Base-by-base conservation (phyloP, 2,329 filamentous ascomycete species). In the Mollisiaceae sp. region DNA sequence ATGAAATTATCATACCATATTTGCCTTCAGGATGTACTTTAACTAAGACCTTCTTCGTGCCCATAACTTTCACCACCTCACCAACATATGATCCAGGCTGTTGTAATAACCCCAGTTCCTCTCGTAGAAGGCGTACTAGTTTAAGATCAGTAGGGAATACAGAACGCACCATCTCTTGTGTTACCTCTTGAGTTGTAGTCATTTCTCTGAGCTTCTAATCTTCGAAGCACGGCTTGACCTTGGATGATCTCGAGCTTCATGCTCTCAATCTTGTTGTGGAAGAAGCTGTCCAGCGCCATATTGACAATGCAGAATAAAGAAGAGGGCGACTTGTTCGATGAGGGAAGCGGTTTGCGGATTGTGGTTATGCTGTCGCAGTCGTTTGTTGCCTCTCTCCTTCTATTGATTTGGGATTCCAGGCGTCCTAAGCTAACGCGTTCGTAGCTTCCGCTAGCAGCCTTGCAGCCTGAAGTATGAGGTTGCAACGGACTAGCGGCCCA, bases 171-270 rank as follows among this genome's bases (percentile, higher is more conserved):
- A 38, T 39, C 27, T 41, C 22, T n/a, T 4, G 18, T 36, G 36
- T 38, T 71, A 80, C 79, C 79, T 78, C 95, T 89, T 67, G 95
- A 98, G 84, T 99, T 99, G 86, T 98, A 98, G 82, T 99, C 95
- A 78, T 99, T 99, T 73, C 95, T 90, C 81, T 99, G 96, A 73
- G 95, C 95, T 85, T 99, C 95, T 74, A 99, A 87, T 77, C 95
- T 89, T 73, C 95, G 91, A 69, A 99, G 85, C 65, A 97, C 93
- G 64, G 95, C 94, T 83, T 99, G 95, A 64, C 95, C 94, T 82
- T 98, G 94, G 79, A 99, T 94, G 79, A 99, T 99, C 88, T 99
- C 94, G 79, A 99, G 93, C 91, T 98, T 98, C 92, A 98, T 97
- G 79, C 91, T 90, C 92, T 99, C 95, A 82, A 98, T 98, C 86